Evolutionary conservation across 148 eudicot genomes (phyloP).

Genomic region (Persicaria maculosa): DNA sequence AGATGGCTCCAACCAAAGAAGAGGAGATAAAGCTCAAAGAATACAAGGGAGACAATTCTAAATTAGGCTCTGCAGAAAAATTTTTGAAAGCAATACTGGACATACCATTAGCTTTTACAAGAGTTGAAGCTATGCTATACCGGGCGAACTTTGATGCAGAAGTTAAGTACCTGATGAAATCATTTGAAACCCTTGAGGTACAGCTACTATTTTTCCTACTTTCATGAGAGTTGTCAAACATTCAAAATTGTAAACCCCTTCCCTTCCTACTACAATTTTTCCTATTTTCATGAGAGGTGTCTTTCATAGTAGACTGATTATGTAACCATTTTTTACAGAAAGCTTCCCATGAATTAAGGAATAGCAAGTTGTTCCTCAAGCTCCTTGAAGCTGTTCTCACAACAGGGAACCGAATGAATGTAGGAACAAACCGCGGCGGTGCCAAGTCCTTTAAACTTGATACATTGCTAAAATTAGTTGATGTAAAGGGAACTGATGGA

Average conservation of each 20-base stretch:
- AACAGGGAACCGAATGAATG: slow-evolving; percentile 98
- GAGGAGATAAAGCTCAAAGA: slow-evolving; percentile 15
- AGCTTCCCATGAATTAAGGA: slow-evolving; percentile 80
- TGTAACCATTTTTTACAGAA: slow-evolving; percentile 30
- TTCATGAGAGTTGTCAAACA: neutral
- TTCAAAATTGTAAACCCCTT: too few species aligned
- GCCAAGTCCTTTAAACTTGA: slow-evolving; percentile 90
- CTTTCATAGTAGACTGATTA: neutral
- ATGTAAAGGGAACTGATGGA: slow-evolving; percentile 88
- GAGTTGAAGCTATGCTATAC: slow-evolving; percentile 17
- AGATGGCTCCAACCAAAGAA: slow-evolving; percentile 21
- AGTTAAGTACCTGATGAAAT: slow-evolving; percentile 14
- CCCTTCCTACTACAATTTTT: neutral
- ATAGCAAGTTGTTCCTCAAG: slow-evolving; percentile 77
- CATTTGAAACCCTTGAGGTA: slow-evolving; percentile 17
- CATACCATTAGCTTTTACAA: slow-evolving; percentile 14
- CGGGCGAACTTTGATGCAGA: slow-evolving; percentile 14
- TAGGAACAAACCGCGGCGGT: slow-evolving; percentile 92
- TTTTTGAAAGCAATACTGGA: slow-evolving; percentile 15
- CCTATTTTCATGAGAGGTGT: neutral
- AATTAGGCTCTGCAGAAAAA: slow-evolving; percentile 13
- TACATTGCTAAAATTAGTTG: slow-evolving; percentile 74
- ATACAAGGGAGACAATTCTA: slow-evolving; percentile 10
- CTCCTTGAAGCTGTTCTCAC: slow-evolving; percentile 94
- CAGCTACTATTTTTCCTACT: neutral